These are phyloP conservation scores for Fusarium vanettenii DNA, from an alignment of 2,329 filamentous ascomycete species.

Conservation along the genomic window DNA sequence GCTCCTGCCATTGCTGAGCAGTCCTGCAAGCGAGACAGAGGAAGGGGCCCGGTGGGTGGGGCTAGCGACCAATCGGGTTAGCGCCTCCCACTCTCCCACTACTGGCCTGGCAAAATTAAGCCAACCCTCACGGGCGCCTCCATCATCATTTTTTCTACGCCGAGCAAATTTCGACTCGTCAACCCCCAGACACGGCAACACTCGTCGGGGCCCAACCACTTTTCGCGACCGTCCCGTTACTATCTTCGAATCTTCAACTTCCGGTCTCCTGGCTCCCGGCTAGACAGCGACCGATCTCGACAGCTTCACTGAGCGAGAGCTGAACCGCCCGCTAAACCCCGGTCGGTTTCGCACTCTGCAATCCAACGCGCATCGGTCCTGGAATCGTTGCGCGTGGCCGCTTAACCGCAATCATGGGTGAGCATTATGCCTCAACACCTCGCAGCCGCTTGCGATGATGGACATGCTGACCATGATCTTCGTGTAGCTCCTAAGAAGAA, in stretches of 20 bases:
- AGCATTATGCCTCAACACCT: conserved; percentile 44
- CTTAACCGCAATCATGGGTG: conserved; percentile 72
- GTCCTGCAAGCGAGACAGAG: conserved; percentile 37
- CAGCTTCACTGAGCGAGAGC: conserved; percentile 37
- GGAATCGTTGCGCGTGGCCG: conserved; percentile 60
- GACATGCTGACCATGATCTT: conserved; percentile 19
- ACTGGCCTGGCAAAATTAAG: conserved; percentile 57
- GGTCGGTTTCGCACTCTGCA: conserved; percentile 46
- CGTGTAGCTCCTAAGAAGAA: conserved; percentile 87
- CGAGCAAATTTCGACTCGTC: conserved; percentile 58
- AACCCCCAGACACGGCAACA: conserved; percentile 56
- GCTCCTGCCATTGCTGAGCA: conserved; percentile 27
- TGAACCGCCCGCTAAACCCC: conserved; percentile 40
- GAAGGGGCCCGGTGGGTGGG: conserved; percentile 25
- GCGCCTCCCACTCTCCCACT: conserved; percentile 57
- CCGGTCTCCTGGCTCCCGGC: conserved; percentile 10
- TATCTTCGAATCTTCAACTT: conserved; percentile 8
- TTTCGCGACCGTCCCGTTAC: conserved; percentile 39
- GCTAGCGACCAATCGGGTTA: conserved; percentile 47
- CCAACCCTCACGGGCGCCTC: conserved; percentile 54
- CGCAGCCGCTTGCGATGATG: neutral
- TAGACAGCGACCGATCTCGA: conserved; percentile 21
- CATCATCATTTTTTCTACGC: conserved; percentile 53
- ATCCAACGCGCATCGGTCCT: conserved; percentile 54
- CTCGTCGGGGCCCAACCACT: conserved; percentile 51